These are phyloP conservation scores for Tolypocladium nubicola DNA, from an alignment of 2,329 filamentous ascomycete genomes.

Conservation along the genomic window DNA sequence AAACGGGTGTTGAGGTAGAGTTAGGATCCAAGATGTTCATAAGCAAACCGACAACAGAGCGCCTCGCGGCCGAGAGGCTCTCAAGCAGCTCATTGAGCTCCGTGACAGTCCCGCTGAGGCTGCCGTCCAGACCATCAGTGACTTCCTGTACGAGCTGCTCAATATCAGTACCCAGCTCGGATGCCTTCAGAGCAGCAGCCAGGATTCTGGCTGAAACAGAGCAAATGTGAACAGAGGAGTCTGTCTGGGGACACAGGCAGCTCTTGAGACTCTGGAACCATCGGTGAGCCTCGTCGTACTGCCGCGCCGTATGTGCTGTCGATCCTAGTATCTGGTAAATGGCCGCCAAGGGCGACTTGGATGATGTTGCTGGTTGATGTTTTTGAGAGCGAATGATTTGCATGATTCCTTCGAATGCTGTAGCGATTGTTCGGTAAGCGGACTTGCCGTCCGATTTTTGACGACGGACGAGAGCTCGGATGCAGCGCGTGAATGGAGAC, in stretches of 20 bases:
- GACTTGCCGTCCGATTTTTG: constrained; percentile 24
- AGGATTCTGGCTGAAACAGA: constrained; percentile 45
- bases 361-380: constrained; percentile 21
- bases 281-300: constrained; percentile 38
- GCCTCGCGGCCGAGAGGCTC: constrained; percentile 44
- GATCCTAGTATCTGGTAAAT: constrained; percentile 45
- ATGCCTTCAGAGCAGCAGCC: constrained; percentile 39
- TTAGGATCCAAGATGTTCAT: constrained; percentile 15
- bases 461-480: constrained; percentile 50
- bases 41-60: constrained; percentile 40
- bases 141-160: constrained; percentile 36
- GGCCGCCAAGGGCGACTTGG: constrained; percentile 31
- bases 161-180: constrained; percentile 22
- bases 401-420: constrained; percentile 20
- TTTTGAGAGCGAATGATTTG: constrained; percentile 21
- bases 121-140: constrained; percentile 43
- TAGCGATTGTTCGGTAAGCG: constrained; percentile 23
- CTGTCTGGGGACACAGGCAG: constrained; percentile 24
- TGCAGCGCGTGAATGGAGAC: constrained; percentile 52
- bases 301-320: constrained; percentile 33
- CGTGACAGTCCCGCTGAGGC: constrained; percentile 45
- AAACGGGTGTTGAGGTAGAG: constrained; percentile 4
- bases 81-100: constrained; percentile 52
- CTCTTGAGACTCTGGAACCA: constrained; percentile 41
- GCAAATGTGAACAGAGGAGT: constrained; percentile 39